Evolutionary conservation across 805 yeast genomes (phyloP).

Genomic region (Saccharomycopsis sp.): DNA sequence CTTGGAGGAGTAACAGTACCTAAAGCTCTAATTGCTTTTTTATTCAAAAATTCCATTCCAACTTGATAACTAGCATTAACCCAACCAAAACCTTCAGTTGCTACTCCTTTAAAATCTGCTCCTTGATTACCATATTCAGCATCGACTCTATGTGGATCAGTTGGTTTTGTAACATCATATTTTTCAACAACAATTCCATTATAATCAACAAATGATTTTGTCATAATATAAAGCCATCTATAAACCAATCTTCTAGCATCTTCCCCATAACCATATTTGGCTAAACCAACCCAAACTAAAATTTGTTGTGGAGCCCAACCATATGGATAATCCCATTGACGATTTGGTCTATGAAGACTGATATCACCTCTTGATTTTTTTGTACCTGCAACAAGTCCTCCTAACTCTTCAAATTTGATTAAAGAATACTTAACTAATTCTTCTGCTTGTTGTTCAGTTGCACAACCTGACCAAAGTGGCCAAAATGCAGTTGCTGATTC

Average conservation of each 20-base stretch:
- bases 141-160: constrained; percentile 76
- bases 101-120: constrained; percentile 80
- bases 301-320: constrained; percentile 99
- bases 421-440: constrained; percentile 46
- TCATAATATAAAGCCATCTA: constrained; percentile 84
- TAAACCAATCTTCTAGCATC: constrained; percentile 64
- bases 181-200: constrained; percentile 95
- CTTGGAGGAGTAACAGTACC: constrained; percentile 72
- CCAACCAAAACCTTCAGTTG: constrained; percentile 98
- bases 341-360: constrained; percentile 60
- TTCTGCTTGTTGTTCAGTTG: constrained; percentile 60
- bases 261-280: constrained; percentile 54
- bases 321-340: constrained; percentile 97
- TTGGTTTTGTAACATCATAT: constrained; percentile 75
- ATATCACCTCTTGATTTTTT: constrained; percentile 61
- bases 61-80: constrained; percentile 77
- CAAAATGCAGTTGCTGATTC: constrained; percentile 88
- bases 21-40: constrained; percentile 61
- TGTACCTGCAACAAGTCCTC: constrained; percentile 86
- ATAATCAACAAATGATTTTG: constrained; percentile 80
- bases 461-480: constrained; percentile 80
- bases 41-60: constrained; percentile 57
- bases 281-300: constrained; percentile 81
- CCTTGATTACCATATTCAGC: constrained; percentile 97
- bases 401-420: constrained; percentile 67